Evolutionary conservation across 306 rosid genomes (phyloP).

Genomic region (Cicer chorassanicum): DNA sequence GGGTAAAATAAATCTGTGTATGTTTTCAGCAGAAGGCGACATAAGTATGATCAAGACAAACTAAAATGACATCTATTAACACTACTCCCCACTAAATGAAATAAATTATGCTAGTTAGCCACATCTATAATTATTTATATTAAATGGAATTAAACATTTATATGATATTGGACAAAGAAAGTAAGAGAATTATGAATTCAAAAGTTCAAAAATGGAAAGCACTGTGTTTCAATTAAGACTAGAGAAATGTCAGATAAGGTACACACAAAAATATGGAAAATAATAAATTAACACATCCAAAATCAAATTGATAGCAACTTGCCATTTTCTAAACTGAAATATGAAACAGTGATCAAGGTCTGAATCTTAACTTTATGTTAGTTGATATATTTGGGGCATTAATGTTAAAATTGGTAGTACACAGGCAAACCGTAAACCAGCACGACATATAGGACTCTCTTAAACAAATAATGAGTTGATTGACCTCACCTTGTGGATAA

Average conservation of each 20-base stretch:
- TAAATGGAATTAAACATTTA: slow-evolving; percentile 15
- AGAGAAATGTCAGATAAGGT: slow-evolving; percentile 3
- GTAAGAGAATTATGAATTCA: slow-evolving; percentile 4
- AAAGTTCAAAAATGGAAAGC: slow-evolving; percentile 13
- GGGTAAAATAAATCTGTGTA: neutral
- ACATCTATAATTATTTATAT: slow-evolving; percentile 22
- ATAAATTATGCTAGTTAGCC: slow-evolving; percentile 6
- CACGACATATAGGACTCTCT: slow-evolving; percentile 12
- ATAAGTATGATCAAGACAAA: neutral
- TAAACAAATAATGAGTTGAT: slow-evolving; percentile 38
- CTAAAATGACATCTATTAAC: slow-evolving; percentile 29
- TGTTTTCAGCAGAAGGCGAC: slow-evolving; percentile 32
- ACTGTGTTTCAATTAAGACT: slow-evolving; percentile 28
- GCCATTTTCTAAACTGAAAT: slow-evolving; percentile 23
- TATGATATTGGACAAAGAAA: neutral
- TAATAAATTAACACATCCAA: slow-evolving; percentile 26
- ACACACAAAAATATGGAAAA: slow-evolving; percentile 38
- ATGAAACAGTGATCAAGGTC: slow-evolving; percentile 32
- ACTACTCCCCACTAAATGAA: slow-evolving; percentile 25
- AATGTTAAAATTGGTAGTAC: slow-evolving; percentile 12
- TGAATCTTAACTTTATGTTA: slow-evolving; percentile 8
- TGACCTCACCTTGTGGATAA: slow-evolving; percentile 60
- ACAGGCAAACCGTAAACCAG: slow-evolving; percentile 13
- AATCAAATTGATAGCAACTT: slow-evolving; percentile 27
- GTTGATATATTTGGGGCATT: slow-evolving; percentile 29